Base-by-base conservation (phyloP, 129 eudicot genomes). In the Tanacetum coccineum region DNA sequence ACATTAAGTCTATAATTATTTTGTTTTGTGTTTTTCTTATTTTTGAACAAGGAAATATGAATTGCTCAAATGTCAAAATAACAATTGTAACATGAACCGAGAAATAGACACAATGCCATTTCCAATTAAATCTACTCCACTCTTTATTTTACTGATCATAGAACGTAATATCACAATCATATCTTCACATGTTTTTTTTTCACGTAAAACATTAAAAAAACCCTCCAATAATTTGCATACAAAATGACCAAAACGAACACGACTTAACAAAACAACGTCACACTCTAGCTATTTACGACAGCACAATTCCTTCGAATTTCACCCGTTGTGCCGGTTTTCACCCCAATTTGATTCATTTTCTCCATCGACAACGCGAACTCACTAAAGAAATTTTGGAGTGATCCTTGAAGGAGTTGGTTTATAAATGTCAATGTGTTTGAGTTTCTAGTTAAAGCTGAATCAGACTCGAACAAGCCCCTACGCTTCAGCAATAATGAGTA, bases 341-440 rank as follows among this genome's bases (percentile, higher is more conserved):
- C 88, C 9, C 71, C 90, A 19, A 87, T 52, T 44, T 71, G 78
- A n/a, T 85, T 82, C 96, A 91, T 79, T 78, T 91, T 91, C 80
- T 85, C 95, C 98, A 88, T 91, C 3, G 98, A 81, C 20, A 47
- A 19, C 1, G 88, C 91, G 32, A 88, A 92, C 72, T 92, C 95
- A 4, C 52, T 19, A 13, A 54, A 87, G 77, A 91, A 91, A 28
- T 68, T 79, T 55, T 57, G 18, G 11, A 80, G 18, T 0, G 88
- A 79, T 15, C 97, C 97, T 20, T 75, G 74, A 40, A 83, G 71
- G 58, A 91, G 80, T 67, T 83, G 85, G 68, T 73, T 83, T 13
- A 91, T 76, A 67, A 36, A 67, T 18, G 90, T 45, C 14, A 28
- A 67, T 0, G 94, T 85, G 55, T 72, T 83, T 0, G 82, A 68